phyloP scores from a whole-genome alignment of 768 basidiomycete species.

The Gloeopeniophorella convolvens region DNA sequence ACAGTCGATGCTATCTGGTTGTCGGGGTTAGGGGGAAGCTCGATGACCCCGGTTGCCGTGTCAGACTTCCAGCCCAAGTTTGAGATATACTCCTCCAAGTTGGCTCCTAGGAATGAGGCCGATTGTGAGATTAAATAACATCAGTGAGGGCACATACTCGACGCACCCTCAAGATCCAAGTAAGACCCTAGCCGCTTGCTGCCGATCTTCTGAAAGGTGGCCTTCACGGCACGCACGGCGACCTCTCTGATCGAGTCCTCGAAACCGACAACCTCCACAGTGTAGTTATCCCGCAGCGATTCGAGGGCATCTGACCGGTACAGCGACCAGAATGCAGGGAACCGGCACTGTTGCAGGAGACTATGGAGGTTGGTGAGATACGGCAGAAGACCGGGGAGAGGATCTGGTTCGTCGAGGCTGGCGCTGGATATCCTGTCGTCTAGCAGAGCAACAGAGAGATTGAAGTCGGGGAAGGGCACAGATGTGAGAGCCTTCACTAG shows the following conservation, averaged over 20 bases:
- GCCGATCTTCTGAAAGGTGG: conserved; percentile 71
- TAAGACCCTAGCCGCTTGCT: conserved; percentile 63
- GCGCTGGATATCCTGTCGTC: conserved; percentile 58
- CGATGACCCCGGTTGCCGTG: conserved; percentile 46
- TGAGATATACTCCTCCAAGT: conserved; percentile 52
- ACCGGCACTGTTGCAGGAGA: conserved; percentile 77
- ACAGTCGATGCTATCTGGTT: conserved; percentile 84
- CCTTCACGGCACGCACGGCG: conserved; percentile 67
- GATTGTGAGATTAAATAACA: neutral
- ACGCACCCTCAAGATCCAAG: conserved; percentile 54
- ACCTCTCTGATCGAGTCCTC: conserved; percentile 79
- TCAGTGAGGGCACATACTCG: conserved; percentile 1
- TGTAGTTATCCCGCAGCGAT: conserved; percentile 77
- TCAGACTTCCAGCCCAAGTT: conserved; percentile 66
- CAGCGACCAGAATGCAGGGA: conserved; percentile 78
- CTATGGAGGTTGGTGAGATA: conserved; percentile 59
- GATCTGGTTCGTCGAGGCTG: conserved; percentile 74
- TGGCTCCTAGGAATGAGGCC: conserved; percentile 36
- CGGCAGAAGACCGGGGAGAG: conserved; percentile 64
- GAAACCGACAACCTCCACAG: conserved; percentile 75
- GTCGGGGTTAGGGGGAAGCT: conserved; percentile 75
- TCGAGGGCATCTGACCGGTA: conserved; percentile 69
- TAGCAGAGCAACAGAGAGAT: conserved; percentile 88
- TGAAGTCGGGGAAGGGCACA: conserved; percentile 86
- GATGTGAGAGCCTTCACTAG: conserved; percentile 87